These are phyloP conservation scores for Trichoderma harzianum DNA, from an alignment of 2,329 filamentous ascomycete genomes.

Conservation along the genomic window DNA sequence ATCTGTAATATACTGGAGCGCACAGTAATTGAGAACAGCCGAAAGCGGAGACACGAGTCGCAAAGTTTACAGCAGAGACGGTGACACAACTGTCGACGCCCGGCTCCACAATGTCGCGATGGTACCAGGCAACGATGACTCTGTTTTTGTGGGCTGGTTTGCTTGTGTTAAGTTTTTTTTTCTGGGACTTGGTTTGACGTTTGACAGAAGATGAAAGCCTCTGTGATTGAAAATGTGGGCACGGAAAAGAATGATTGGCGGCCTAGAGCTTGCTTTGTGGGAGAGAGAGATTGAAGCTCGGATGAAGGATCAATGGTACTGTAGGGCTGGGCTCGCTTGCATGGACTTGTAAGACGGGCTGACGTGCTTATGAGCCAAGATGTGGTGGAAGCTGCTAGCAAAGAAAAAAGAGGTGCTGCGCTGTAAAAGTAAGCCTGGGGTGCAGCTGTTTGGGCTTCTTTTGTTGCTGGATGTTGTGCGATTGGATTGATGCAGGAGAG, in stretches of 20 bases:
- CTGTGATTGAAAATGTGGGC: not conserved
- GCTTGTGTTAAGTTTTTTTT: not conserved
- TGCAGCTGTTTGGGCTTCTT: not conserved
- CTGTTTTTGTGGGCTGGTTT: conserved; percentile 10
- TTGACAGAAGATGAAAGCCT: not conserved
- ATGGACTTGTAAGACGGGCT: conserved; percentile 12
- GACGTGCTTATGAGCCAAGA: conserved; percentile 14
- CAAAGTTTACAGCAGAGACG: not conserved
- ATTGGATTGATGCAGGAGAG: not conserved
- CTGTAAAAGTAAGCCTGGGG: not conserved
- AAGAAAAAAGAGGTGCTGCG: not conserved
- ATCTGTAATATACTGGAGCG: not conserved
- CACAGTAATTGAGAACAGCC: conserved; percentile 16
- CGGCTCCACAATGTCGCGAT: conserved; percentile 19
- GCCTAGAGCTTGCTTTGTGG: not conserved
- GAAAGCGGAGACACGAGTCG: conserved; percentile 25
- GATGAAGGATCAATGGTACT: not conserved
- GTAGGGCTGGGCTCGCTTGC: conserved; percentile 15
- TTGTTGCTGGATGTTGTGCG: not conserved
- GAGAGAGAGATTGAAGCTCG: not conserved
- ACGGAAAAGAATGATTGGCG: not conserved
- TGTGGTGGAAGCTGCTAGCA: not conserved
- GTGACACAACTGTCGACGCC: conserved; percentile 15
- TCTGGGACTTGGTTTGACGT: not conserved
- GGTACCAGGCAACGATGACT: conserved; percentile 13